These are phyloP conservation scores for Rhododendron griersonianum DNA, from an alignment of 148 eudicot species.

Conservation along the genomic window DNA sequence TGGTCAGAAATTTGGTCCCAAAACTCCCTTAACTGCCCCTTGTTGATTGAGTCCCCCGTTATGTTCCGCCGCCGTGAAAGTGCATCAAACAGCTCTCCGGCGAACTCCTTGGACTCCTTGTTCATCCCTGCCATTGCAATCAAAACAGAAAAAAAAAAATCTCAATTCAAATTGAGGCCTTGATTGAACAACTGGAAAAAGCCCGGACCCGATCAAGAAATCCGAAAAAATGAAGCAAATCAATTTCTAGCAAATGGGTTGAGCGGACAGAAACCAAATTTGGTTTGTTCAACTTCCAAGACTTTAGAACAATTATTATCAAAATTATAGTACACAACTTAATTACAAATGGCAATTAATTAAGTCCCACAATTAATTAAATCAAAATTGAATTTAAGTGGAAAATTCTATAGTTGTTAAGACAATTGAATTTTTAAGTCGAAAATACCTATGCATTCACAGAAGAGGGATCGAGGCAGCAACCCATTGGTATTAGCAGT, in stretches of 20 bases:
- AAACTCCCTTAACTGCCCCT: conserved; percentile 41
- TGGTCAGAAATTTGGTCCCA: conserved; percentile 58
- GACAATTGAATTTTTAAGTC: not conserved
- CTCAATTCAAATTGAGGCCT: not conserved
- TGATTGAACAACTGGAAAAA: not conserved
- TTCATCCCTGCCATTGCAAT: conserved; percentile 39
- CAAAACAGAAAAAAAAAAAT: not conserved
- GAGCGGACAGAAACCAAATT: not conserved
- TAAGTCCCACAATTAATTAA: not conserved
- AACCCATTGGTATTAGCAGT: conserved; percentile 30
- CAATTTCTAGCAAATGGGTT: not conserved
- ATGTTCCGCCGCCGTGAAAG: conserved; percentile 39
- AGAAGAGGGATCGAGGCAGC: conserved; percentile 40
- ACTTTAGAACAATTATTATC: not conserved
- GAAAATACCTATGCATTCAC: conserved; percentile 47
- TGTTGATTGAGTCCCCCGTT: conserved; percentile 27
- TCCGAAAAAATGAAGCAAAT: not conserved
- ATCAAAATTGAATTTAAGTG: not conserved
- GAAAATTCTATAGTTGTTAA: too few species aligned
- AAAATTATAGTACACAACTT: not conserved
- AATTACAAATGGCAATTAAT: not conserved
- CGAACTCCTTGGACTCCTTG: conserved; percentile 48
- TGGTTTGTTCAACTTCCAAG: not conserved
- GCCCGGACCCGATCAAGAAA: not conserved
- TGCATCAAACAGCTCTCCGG: conserved; percentile 48